phyloP scores from a whole-genome alignment of 75 land plant species.

The Pseudotsuga menziesii region DNA sequence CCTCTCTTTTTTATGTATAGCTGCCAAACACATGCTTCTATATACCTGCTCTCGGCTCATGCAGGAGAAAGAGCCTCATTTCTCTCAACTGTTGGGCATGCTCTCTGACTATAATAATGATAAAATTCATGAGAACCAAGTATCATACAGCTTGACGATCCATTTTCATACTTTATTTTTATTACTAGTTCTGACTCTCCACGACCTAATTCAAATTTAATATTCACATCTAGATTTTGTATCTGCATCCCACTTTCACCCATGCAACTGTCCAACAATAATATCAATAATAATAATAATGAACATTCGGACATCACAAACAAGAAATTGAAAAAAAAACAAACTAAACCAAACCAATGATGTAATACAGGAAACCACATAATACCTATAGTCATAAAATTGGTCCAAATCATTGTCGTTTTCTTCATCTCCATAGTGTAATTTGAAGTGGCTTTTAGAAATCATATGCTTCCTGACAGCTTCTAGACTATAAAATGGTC shows the following conservation, averaged over 20 bases:
- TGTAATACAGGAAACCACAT: background rate
- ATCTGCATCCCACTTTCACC: conserved; percentile 54
- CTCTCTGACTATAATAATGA: too few species aligned
- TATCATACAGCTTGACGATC: conserved; percentile 26
- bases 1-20: too few species aligned
- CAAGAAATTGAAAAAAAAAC: background rate
- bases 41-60: too few species aligned
- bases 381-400: conserved; percentile 73
- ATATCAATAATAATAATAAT: too few species aligned
- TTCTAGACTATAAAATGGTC: conserved; percentile 87
- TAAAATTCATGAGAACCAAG: conserved; percentile 18
- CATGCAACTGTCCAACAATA: conserved; percentile 40
- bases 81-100: too few species aligned
- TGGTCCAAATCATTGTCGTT: conserved; percentile 76
- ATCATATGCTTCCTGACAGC: conserved; percentile 97
- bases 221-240: conserved; percentile 20
- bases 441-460: too few species aligned
- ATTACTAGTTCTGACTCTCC: conserved; percentile 82
- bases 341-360: background rate
- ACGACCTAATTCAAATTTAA: conserved; percentile 33
- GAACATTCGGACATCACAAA: too few species aligned
- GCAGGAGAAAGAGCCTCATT: too few species aligned
- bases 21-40: too few species aligned
- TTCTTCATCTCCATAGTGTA: conserved; percentile 77
- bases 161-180: conserved; percentile 22